Conservation (phyloP, 176 grass and related monocot genomes). For the Oryza rufipogon region DNA sequence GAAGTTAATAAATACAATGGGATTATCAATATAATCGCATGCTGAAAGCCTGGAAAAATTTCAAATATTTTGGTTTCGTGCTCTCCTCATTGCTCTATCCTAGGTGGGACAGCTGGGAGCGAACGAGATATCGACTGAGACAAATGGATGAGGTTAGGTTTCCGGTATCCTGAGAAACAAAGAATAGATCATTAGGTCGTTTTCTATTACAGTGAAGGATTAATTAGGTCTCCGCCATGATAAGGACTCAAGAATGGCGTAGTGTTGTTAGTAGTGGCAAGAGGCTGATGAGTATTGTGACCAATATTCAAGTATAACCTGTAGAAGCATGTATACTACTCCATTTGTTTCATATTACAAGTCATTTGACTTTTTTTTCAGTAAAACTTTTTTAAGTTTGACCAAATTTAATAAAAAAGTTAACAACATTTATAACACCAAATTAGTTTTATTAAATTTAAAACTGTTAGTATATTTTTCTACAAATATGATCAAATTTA, state of each 20-base stretch:
- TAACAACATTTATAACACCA: no score
- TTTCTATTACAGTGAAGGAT: neutral
- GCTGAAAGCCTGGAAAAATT: no score
- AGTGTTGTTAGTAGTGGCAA: neutral
- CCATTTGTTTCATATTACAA: no score
- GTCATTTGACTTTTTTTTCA: no score
- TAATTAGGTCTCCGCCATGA: neutral
- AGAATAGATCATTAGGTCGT: neutral
- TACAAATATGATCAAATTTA: no score
- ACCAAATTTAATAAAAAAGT: no score
- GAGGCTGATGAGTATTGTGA: neutral
- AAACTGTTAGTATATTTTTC: no score
- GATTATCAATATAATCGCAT: no score
- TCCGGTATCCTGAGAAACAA: neutral
- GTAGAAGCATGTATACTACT: neutral
- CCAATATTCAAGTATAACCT: neutral
- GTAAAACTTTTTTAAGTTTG: no score
- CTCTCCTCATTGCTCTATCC: neutral
- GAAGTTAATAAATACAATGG: no score
- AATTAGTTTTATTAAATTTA: no score
- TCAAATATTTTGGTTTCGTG: no score
- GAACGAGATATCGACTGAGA: neutral
- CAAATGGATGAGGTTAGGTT: conserved; percentile 23
- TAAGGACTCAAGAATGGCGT: neutral
- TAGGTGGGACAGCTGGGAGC: neutral